Conservation (phyloP, 768 basidiomycete genomes). For the Termitomyces sp. region DNA sequence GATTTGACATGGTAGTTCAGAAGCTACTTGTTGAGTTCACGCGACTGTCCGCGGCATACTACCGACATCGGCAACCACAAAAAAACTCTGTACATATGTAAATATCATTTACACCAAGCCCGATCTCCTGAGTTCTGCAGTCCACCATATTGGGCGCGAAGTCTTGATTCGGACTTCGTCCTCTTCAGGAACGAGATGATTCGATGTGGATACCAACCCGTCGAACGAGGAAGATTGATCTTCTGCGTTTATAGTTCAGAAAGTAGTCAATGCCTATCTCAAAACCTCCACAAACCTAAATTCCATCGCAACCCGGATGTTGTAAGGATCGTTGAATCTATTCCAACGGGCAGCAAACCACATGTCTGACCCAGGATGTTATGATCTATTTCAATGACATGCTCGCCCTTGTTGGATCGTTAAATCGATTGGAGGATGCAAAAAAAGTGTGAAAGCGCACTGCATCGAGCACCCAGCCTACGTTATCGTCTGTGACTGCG, state of each 20-base stretch:
- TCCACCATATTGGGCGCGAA: slow-evolving; percentile 87
- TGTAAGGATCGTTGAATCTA: slow-evolving; percentile 69
- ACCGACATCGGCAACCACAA: not conserved
- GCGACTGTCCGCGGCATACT: not conserved
- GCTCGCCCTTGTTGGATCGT: slow-evolving; percentile 60
- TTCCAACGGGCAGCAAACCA: slow-evolving; percentile 89
- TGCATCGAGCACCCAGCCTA: slow-evolving; percentile 83
- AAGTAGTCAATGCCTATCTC: not conserved
- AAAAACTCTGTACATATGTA: not conserved
- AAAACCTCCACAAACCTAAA: slow-evolving; percentile 46
- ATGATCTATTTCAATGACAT: slow-evolving; percentile 74
- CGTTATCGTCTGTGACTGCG: slow-evolving; percentile 84
- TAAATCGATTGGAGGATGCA: not conserved
- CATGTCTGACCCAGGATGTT: slow-evolving; percentile 78
- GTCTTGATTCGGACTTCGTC: slow-evolving; percentile 69
- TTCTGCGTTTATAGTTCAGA: slow-evolving; percentile 27
- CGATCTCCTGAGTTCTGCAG: slow-evolving; percentile 54
- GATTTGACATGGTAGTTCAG: slow-evolving; percentile 17
- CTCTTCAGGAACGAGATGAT: slow-evolving; percentile 73
- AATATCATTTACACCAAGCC: slow-evolving; percentile 6
- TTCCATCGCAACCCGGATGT: slow-evolving; percentile 90
- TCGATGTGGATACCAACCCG: slow-evolving; percentile 88
- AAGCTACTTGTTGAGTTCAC: not conserved
- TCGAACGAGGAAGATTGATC: slow-evolving; percentile 72
- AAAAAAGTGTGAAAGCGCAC: slow-evolving; percentile 30